Base-by-base conservation (phyloP, 306 rosid genomes). In the Purshia tridentata region DNA sequence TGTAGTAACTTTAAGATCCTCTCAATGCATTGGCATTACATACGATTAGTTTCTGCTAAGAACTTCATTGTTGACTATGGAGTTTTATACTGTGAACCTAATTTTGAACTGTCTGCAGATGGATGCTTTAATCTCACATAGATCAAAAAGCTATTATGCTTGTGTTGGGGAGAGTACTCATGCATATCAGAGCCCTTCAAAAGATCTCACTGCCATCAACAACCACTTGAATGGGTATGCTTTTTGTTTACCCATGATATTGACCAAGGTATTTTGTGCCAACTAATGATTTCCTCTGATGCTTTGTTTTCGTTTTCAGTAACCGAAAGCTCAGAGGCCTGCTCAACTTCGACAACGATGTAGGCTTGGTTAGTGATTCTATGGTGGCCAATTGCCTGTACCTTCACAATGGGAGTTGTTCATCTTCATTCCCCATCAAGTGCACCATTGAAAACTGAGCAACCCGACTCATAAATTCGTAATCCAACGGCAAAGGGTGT, bases 91-190 rank as follows among this genome's bases (percentile, higher is more conserved):
- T 44, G 8, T 12, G 18, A 44, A 47, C 5, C 51, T 65, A 57
- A 22, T 19, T 37, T 20, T 56, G 42, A 22, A 53, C 59, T 12
- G 9, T 78, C 68, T 46, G 40, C 86, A 95, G 99, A 95, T 90
- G 99, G 99, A 95, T 86, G 98, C 99, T 53, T 83, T 95, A 75
- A 90, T 90, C 81, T 90, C 99, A n/a, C 97, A 90, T 70, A 88
- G 90, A 82, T 90, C 97, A 47, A 95, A 90, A 85, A 92, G 99
- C 80, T 95, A 95, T 67, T 95, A 95, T 80, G 98, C 99, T 41
- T 95, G 98, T 73, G 97, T 95, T 51, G 99, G 99, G 58, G 99
- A 91, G 81, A 95, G 99, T 84, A 95, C 99, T 52, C 98, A 87
- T 84, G 99, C 99, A 41, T 95, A 91, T 78, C 99, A 95, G 75